These are phyloP conservation scores for Psilocybe azurescens DNA, from an alignment of 768 basidiomycete genomes.

Conservation along the genomic window DNA sequence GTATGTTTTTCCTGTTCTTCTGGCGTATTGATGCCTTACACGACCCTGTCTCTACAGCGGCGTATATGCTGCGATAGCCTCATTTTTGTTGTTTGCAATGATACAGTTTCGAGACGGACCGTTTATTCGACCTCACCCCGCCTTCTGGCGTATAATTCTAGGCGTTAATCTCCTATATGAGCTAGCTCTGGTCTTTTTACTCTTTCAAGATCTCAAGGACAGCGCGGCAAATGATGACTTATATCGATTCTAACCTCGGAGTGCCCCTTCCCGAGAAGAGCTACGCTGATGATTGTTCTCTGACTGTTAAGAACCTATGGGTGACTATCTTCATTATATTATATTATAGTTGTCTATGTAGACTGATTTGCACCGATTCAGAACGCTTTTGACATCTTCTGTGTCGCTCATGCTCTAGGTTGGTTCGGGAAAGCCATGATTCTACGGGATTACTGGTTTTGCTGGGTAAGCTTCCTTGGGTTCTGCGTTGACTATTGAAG, in stretches of 20 bases:
- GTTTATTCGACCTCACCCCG: slow-evolving; percentile 87
- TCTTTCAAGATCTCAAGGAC: slow-evolving; percentile 84
- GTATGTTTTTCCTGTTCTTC: slow-evolving; percentile 48
- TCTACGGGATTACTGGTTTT: slow-evolving; percentile 92
- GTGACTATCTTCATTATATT: slow-evolving; percentile 40
- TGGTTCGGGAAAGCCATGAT: slow-evolving; percentile 95
- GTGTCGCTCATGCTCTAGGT: slow-evolving; percentile 81
- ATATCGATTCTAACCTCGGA: slow-evolving; percentile 75
- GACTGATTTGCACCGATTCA: slow-evolving; percentile 32
- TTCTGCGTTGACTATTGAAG: slow-evolving; percentile 11
- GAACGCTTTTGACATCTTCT: slow-evolving; percentile 88
- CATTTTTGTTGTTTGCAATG: slow-evolving; percentile 84
- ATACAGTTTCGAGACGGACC: slow-evolving; percentile 91
- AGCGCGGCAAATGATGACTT: slow-evolving; percentile 79
- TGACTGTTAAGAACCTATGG: slow-evolving; percentile 70
- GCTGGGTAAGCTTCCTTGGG: slow-evolving; percentile 65
- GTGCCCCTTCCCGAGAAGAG: slow-evolving; percentile 82
- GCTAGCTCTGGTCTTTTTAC: slow-evolving; percentile 79
- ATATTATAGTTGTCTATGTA: not conserved
- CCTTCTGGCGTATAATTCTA: slow-evolving; percentile 81
- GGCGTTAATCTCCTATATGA: slow-evolving; percentile 87
- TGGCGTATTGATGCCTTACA: slow-evolving; percentile 4
- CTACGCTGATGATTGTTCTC: slow-evolving; percentile 81
- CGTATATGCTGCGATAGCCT: slow-evolving; percentile 72
- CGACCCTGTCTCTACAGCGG: slow-evolving; percentile 52